These are phyloP conservation scores for Botrytis squamosa DNA, from an alignment of 2,329 filamentous ascomycete genomes.

Conservation along the genomic window DNA sequence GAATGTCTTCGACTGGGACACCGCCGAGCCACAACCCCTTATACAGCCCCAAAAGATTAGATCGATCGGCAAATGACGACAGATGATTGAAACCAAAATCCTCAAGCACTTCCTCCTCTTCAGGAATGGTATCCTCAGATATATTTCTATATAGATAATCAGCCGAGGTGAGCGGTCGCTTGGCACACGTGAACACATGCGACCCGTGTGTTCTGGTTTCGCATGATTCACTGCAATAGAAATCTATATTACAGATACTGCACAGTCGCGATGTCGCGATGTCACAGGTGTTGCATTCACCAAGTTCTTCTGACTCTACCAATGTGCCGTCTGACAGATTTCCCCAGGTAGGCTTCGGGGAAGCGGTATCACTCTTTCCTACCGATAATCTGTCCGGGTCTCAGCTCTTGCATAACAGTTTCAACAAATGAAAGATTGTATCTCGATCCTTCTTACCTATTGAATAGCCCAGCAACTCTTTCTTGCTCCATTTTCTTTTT, in stretches of 20 bases:
- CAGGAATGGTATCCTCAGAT: neutral
- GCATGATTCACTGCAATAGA: neutral
- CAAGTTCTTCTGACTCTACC: neutral
- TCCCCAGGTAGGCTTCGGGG: neutral
- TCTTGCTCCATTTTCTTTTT: neutral
- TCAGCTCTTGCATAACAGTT: neutral
- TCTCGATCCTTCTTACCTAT: neutral
- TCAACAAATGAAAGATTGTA: neutral
- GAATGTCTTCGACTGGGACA: neutral
- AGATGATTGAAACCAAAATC: neutral
- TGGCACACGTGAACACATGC: neutral
- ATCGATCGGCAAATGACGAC: neutral
- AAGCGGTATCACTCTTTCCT: neutral
- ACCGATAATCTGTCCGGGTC: neutral
- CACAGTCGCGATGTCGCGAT: neutral
- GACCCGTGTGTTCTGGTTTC: neutral
- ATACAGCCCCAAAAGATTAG: neutral
- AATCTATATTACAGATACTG: neutral
- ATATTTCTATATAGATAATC: neutral
- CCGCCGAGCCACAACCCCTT: neutral
- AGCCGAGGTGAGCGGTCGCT: neutral
- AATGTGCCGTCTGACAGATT: neutral
- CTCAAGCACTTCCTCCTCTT: neutral
- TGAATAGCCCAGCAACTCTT: neutral
- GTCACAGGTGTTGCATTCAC: neutral